These are phyloP conservation scores for Pseudoscleropodium purum DNA, from an alignment of 225 moss, liverwort and hornwort genomes.

Conservation along the genomic window DNA sequence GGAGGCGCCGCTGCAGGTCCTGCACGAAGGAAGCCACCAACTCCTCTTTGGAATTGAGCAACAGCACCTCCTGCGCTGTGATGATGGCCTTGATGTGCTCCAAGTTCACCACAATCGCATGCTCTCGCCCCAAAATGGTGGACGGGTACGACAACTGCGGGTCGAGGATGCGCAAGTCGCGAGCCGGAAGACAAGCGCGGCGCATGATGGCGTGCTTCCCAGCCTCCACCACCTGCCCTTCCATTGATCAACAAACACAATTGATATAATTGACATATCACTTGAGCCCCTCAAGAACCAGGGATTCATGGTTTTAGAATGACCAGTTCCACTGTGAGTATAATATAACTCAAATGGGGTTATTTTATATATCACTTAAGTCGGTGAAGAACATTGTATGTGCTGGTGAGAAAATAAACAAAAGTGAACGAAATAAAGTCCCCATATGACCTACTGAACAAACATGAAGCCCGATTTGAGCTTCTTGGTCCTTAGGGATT, in stretches of 20 bases:
- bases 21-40: conserved; percentile 62
- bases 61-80: conserved; percentile 93
- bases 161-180: conserved; percentile 91
- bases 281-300: background rate
- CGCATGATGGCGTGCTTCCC: conserved; percentile 98
- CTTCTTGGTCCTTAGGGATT: background rate
- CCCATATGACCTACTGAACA: background rate
- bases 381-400: background rate
- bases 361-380: background rate
- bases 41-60: conserved; percentile 75
- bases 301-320: background rate
- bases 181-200: conserved; percentile 88
- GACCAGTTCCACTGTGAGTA: background rate
- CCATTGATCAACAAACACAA: background rate
- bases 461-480: background rate
- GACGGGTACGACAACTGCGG: conserved; percentile 91
- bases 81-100: conserved; percentile 88
- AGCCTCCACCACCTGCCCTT: conserved; percentile 65
- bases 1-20: conserved; percentile 86
- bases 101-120: conserved; percentile 86
- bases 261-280: background rate
- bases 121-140: conserved; percentile 92
- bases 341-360: background rate
- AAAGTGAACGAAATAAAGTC: background rate
- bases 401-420: background rate